Evolutionary conservation across 306 rosid genomes (phyloP), one percentile per base, ranked within the genome.

Genomic region (Vigna unguiculata): DNA sequence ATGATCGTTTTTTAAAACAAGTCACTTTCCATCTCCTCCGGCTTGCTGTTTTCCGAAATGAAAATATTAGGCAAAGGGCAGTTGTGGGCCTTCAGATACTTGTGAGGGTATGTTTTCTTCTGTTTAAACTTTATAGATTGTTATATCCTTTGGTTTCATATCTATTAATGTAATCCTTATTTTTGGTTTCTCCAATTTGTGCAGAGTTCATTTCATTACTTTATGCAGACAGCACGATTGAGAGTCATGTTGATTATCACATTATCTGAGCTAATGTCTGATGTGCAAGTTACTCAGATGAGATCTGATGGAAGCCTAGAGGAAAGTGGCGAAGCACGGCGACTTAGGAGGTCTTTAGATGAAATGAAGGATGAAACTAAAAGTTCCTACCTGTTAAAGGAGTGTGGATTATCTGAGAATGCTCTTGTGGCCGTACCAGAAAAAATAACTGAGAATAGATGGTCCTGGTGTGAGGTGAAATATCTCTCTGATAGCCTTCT

Each of bases 211-310:
- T 95, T 92, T 83, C 91, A 93, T 84, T 68, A 88, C 93, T 88
- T 95, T 55, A 77, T 78, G 88, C 98, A 91, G 77, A 95, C 98
- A 43, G 96, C 98, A 71, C 90, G 98, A 78, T 83, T 95, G 86
- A 90, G 98, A 87, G 98, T 89, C 73, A 90, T 95, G 97, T 85
- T 95, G 82, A 92, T 95, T 71, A 95, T 95, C 83, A 92, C 98
- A 41, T 80, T 95, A 67, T 95, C 98, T 17, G 98, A 95, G 88
- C 85, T 95, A 81, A 92, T 92, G 98, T 95, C 98, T 72, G 98
- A 95, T 55, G 96, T 95, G 79, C 98, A 95, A 95, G 98, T 95
- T 81, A 95, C 97, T 85, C 98, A 92, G 86, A 90, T 95, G 98
- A 92, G 87, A 88, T 59, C 97, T 71, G 96, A 92, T 84, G 98